Conservation (phyloP, 164 flowering plant genomes). For the Magnolia kwangsiensis region DNA sequence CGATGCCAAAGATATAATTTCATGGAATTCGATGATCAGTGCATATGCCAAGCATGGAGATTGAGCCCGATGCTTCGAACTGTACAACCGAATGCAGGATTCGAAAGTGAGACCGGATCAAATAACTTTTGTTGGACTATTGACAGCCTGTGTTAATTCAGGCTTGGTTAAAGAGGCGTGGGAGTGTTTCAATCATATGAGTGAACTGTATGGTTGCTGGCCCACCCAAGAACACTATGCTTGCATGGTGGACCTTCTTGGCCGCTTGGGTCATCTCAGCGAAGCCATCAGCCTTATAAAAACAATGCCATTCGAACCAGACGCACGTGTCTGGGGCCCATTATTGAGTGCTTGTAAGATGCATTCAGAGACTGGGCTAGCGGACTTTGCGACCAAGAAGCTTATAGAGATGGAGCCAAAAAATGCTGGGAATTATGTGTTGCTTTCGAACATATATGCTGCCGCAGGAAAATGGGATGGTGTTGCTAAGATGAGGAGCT, state of each 20-base stretch:
- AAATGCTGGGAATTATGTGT: slow-evolving; percentile 62
- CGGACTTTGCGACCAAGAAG: slow-evolving; percentile 46
- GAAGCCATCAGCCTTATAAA: slow-evolving; percentile 47
- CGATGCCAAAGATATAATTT: slow-evolving; percentile 37
- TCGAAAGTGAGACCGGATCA: slow-evolving; percentile 39
- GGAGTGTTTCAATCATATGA: slow-evolving; percentile 49
- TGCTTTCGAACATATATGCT: slow-evolving; percentile 61
- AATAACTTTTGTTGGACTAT: slow-evolving; percentile 50
- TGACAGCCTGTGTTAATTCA: slow-evolving; percentile 63
- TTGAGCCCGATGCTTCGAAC: slow-evolving; percentile 34
- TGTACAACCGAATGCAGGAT: slow-evolving; percentile 39
- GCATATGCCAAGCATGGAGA: slow-evolving; percentile 56
- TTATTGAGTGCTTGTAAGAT: slow-evolving; percentile 54
- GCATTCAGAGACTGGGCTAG: slow-evolving; percentile 33
- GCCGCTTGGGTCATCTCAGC: slow-evolving; percentile 43
- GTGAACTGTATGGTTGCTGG: slow-evolving; percentile 25
- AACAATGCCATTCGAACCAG: slow-evolving; percentile 47
- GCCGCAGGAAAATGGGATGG: slow-evolving; percentile 61
- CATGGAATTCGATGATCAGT: slow-evolving; percentile 62
- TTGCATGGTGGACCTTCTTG: slow-evolving; percentile 67
- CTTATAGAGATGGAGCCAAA: slow-evolving; percentile 49
- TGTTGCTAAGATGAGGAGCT: slow-evolving; percentile 47
- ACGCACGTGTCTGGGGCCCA: slow-evolving; percentile 58
- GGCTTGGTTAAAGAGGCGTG: slow-evolving; percentile 53
- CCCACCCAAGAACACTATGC: slow-evolving; percentile 68